These are phyloP conservation scores for Ophiosphaerella herpotricha DNA, from an alignment of 2,329 filamentous ascomycete genomes.

Conservation along the genomic window DNA sequence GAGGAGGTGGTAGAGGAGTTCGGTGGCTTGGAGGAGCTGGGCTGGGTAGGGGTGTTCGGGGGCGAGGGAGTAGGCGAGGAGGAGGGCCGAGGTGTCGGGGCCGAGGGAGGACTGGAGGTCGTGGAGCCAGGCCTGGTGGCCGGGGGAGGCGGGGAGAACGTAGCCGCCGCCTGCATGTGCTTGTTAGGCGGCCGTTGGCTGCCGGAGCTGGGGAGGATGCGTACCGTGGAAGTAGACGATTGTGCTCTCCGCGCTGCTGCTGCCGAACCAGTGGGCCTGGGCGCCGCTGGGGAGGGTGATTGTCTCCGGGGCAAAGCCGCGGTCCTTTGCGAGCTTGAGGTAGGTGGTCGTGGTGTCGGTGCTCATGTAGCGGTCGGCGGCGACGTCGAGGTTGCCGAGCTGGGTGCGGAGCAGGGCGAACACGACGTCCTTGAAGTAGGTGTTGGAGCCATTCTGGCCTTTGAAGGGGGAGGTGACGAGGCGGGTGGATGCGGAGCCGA, in stretches of 20 bases:
- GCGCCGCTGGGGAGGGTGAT: constrained; percentile 48
- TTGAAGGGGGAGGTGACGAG: constrained; percentile 45
- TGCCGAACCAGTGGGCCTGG: constrained; percentile 55
- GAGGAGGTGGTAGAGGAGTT: constrained; percentile 51
- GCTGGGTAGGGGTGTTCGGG: constrained; percentile 53
- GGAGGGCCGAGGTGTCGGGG: constrained; percentile 55
- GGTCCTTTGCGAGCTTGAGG: constrained; percentile 39
- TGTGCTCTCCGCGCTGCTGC: constrained; percentile 43
- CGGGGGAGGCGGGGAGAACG: constrained; percentile 52
- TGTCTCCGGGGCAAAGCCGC: constrained; percentile 45
- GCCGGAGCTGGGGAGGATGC: not conserved
- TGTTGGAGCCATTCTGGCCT: constrained; percentile 39
- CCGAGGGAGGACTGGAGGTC: constrained; percentile 53
- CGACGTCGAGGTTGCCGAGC: constrained; percentile 34
- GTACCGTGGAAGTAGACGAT: constrained; percentile 55
- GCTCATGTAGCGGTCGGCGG: constrained; percentile 42
- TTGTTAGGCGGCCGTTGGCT: not conserved
- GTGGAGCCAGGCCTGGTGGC: constrained; percentile 56
- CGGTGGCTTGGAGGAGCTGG: constrained; percentile 54
- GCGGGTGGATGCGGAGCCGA: constrained; percentile 40
- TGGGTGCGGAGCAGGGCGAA: constrained; percentile 37
- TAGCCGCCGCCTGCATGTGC: constrained; percentile 60
- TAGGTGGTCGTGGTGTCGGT: constrained; percentile 37
- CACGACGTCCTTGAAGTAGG: constrained; percentile 44
- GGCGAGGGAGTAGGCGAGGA: constrained; percentile 64